phyloP scores from a whole-genome alignment of 495 filamentous ascomycete species.

The Beverwykella pulmonaria region DNA sequence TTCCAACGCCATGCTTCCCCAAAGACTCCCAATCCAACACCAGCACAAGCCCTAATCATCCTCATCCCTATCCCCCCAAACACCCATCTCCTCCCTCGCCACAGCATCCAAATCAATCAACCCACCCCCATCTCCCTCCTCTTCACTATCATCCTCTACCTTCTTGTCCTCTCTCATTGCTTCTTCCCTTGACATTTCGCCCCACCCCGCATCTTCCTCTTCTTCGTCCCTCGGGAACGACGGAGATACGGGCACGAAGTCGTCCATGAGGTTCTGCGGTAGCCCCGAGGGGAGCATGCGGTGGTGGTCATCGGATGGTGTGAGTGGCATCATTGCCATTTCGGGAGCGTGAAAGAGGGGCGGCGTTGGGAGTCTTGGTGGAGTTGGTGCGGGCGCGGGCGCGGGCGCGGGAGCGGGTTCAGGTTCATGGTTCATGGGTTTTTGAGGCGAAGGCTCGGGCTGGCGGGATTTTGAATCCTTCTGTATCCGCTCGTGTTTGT shows the following conservation, averaged over 20 bases:
- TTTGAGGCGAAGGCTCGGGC: background rate
- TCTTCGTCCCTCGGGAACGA: slow-evolving; percentile 8
- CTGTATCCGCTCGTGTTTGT: background rate
- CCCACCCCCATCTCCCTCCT: slow-evolving; percentile 7
- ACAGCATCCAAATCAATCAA: slow-evolving; percentile 31
- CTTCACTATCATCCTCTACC: slow-evolving; percentile 1
- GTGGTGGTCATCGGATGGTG: background rate
- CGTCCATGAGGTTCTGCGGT: slow-evolving; percentile 29
- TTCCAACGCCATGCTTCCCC: background rate
- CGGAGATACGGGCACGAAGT: slow-evolving; percentile 31
- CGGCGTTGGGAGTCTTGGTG: slow-evolving; percentile 4
- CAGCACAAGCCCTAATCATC: background rate
- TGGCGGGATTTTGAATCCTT: background rate
- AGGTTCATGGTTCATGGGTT: background rate
- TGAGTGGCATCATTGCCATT: slow-evolving; percentile 29
- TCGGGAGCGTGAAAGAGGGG: slow-evolving; percentile 6
- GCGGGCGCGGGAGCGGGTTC: background rate
- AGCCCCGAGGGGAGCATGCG: slow-evolving; percentile 3
- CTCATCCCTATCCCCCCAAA: slow-evolving; percentile 28
- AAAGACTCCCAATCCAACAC: background rate
- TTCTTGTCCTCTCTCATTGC: slow-evolving; percentile 9
- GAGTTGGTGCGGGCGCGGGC: background rate
- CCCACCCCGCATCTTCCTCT: slow-evolving; percentile 31
- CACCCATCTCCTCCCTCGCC: slow-evolving; percentile 32
- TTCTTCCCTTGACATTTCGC: slow-evolving; percentile 28